A percentile compares a stretch with the other conserved stretches of the same genome.
phyloP scores from a whole-genome alignment of 345 rosid species.

The Arabidopsis suecica region DNA sequence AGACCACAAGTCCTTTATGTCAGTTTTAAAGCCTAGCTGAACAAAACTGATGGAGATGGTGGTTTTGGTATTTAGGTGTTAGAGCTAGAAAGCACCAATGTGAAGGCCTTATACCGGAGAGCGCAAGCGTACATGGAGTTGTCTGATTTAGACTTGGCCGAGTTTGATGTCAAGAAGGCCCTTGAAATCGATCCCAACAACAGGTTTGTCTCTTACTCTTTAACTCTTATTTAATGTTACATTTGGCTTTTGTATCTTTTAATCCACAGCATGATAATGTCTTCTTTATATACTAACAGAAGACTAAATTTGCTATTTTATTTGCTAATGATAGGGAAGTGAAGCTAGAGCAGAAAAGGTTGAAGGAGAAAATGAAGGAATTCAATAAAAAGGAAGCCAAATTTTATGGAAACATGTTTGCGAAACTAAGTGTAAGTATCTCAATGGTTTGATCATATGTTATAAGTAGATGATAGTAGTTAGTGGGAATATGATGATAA shows the following conservation, averaged over 20 bases:
- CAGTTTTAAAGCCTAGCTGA: not conserved
- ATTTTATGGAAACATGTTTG: slow-evolving; percentile 83
- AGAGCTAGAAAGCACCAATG: slow-evolving; percentile 67
- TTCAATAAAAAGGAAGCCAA: slow-evolving; percentile 87
- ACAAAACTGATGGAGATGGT: not conserved
- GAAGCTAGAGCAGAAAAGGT: slow-evolving; percentile 68
- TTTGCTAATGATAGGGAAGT: slow-evolving; percentile 65
- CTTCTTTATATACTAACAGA: not conserved
- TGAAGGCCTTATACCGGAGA: slow-evolving; percentile 81
- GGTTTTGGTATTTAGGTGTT: slow-evolving; percentile 54
- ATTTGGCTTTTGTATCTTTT: not conserved
- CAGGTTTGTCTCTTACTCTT: slow-evolving; percentile 50
- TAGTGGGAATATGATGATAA: not conserved
- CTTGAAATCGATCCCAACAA: slow-evolving; percentile 86
- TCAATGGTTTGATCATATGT: slow-evolving; percentile 34
- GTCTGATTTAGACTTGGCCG: slow-evolving; percentile 83
- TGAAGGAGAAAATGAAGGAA: slow-evolving; percentile 87
- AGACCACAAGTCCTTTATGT: not conserved
- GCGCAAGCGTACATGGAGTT: slow-evolving; percentile 75
- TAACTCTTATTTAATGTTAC: not conserved
- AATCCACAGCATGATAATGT: not conserved
- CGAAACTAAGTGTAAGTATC: slow-evolving; percentile 59
- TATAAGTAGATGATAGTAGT: not conserved
- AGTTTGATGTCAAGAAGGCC: slow-evolving; percentile 77
- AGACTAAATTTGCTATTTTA: not conserved